phyloP scores from a whole-genome alignment of 345 rosid species.

The Mangifera indica region DNA sequence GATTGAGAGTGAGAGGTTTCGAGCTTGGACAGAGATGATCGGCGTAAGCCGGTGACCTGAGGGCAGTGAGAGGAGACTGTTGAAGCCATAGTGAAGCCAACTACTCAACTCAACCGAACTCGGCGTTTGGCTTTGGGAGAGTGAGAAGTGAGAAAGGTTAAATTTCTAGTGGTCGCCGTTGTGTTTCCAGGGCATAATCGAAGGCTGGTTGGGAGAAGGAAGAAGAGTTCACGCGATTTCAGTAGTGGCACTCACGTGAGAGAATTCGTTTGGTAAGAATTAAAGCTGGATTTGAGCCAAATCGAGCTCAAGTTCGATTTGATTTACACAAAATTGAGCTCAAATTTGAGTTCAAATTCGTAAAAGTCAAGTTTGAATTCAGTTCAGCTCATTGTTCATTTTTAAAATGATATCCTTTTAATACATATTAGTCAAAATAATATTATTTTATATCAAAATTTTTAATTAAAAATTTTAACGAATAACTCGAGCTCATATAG shows the following conservation, averaged over 20 bases:
- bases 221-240: slow-evolving; percentile 18
- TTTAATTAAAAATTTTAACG: too few relatives aligned
- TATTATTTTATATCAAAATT: too few relatives aligned
- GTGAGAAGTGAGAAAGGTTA: not conserved
- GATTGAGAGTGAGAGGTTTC: slow-evolving; percentile 41
- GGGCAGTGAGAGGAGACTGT: slow-evolving; percentile 51
- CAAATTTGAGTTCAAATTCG: too few relatives aligned
- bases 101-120: not conserved
- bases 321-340: too few relatives aligned
- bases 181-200: slow-evolving; percentile 1
- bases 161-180: not conserved
- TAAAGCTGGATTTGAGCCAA: too few relatives aligned
- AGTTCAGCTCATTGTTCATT: too few relatives aligned
- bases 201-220: not conserved
- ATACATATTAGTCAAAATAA: too few relatives aligned
- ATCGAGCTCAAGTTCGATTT: too few relatives aligned
- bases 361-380: too few relatives aligned
- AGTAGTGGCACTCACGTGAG: not conserved
- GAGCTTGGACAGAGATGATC: slow-evolving; percentile 38
- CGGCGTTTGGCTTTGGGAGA: not conserved
- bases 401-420: too few relatives aligned
- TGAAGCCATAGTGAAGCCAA: slow-evolving; percentile 38
- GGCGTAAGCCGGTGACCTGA: slow-evolving; percentile 59
- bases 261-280: not conserved
- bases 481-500: too few relatives aligned